phyloP scores from a whole-genome alignment of 306 rosid genomes.

The Mucuna pruriens region DNA sequence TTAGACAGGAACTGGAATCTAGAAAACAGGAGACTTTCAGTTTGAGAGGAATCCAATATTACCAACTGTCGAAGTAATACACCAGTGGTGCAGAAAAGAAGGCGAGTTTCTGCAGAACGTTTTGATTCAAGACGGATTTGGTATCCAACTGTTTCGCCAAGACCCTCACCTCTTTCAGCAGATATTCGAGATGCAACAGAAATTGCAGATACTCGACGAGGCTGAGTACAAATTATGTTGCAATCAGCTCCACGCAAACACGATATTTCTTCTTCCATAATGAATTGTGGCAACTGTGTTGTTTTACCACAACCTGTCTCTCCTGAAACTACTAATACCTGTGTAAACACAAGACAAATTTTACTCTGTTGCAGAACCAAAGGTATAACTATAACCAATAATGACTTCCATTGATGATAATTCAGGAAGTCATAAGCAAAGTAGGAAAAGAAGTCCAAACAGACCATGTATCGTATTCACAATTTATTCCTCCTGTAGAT shows the following conservation, averaged over 20 bases:
- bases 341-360: constrained; percentile 43
- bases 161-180: constrained; percentile 89
- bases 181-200: constrained; percentile 95
- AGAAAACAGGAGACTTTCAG: constrained; percentile 28
- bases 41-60: constrained; percentile 35
- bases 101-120: constrained; percentile 76
- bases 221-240: constrained; percentile 91
- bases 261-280: constrained; percentile 83
- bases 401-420: constrained; percentile 7
- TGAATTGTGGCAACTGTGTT: constrained; percentile 92
- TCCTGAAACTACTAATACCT: constrained; percentile 98
- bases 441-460: constrained; percentile 28
- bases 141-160: constrained; percentile 93
- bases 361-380: constrained; percentile 25
- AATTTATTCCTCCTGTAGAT: constrained; percentile 26
- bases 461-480: constrained; percentile 16
- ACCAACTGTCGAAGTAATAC: constrained; percentile 94
- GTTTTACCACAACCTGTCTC: constrained; percentile 99
- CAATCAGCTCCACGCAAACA: constrained; percentile 79
- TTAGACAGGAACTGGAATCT: constrained; percentile 21
- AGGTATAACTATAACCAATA: constrained; percentile 21
- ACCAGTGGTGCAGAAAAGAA: constrained; percentile 96
- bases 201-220: constrained; percentile 97
- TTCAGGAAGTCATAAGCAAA: not conserved
- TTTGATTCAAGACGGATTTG: constrained; percentile 94